These are phyloP conservation scores for Thuja plicata DNA, from an alignment of 83 land plant genomes.

Conservation along the genomic window DNA sequence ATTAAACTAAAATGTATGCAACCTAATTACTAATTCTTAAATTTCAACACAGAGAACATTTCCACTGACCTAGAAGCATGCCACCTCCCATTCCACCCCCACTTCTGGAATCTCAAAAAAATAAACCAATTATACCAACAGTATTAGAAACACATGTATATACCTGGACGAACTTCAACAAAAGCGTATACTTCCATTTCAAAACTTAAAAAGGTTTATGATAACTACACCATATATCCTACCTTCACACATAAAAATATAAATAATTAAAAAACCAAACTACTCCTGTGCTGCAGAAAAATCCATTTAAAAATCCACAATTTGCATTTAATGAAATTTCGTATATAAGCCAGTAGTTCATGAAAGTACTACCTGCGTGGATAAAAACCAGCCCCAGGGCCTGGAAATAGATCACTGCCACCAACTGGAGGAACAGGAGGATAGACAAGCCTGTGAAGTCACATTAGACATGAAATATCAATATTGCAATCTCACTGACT, in stretches of 20 bases:
- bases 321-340: not conserved
- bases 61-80: conserved; percentile 67
- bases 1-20: not conserved
- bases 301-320: not conserved
- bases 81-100: conserved; percentile 44
- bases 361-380: conserved; percentile 45
- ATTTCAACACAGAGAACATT: not conserved
- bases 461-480: not conserved
- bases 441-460: conserved; percentile 8
- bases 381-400: conserved; percentile 83
- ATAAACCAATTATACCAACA: not conserved
- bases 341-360: not conserved
- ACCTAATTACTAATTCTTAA: not conserved
- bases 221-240: not conserved
- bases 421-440: conserved; percentile 49
- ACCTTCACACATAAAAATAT: not conserved
- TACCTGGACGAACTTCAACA: not conserved
- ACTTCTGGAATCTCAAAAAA: conserved; percentile 30
- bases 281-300: too few species aligned
- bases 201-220: not conserved
- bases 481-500: not conserved
- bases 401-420: conserved; percentile 68
- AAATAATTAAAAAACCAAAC: too few species aligned
- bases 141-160: not conserved
- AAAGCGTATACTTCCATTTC: not conserved